Conservation (phyloP, 139 green algal genomes). For the Volvox africanus region DNA sequence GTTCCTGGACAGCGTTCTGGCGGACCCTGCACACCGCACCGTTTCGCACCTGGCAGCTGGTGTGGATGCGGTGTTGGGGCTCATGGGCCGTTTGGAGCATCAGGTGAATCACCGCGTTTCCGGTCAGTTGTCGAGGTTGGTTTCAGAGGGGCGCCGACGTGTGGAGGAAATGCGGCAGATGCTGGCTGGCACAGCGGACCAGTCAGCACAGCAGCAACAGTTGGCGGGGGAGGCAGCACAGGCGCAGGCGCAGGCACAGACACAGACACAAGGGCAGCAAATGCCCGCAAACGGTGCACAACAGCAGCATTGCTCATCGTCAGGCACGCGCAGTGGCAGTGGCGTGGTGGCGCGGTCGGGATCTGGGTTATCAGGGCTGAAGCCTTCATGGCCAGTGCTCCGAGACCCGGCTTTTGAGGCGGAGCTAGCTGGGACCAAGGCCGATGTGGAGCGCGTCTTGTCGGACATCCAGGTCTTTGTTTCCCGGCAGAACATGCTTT, state of each 20-base stretch:
- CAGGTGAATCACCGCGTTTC: neutral
- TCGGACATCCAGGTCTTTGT: neutral
- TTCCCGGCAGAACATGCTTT: slow-evolving; percentile 13
- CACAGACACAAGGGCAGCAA: neutral
- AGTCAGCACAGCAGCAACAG: neutral
- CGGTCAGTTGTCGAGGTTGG: neutral
- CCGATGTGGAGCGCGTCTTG: neutral
- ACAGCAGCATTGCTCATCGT: neutral
- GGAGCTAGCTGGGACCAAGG: neutral
- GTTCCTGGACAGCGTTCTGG: slow-evolving; percentile 35
- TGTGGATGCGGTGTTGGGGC: neutral
- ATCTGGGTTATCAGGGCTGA: neutral
- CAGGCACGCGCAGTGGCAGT: neutral
- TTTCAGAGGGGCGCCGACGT: neutral
- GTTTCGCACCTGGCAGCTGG: slow-evolving; percentile 5
- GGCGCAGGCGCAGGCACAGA: neutral
- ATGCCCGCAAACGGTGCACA: neutral
- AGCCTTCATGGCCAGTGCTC: slow-evolving; percentile 20
- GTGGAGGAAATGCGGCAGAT: neutral
- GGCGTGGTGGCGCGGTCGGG: neutral
- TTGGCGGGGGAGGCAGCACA: neutral
- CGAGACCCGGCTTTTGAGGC: slow-evolving; percentile 12
- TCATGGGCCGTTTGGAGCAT: neutral
- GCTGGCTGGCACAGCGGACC: neutral
- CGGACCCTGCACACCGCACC: slow-evolving; percentile 28